Percentiles rank a stretch among this genome's conserved stretches.
These are phyloP conservation scores for Globisporangium lucens DNA, from an alignment of 352 stramenopile species.

Conservation along the genomic window DNA sequence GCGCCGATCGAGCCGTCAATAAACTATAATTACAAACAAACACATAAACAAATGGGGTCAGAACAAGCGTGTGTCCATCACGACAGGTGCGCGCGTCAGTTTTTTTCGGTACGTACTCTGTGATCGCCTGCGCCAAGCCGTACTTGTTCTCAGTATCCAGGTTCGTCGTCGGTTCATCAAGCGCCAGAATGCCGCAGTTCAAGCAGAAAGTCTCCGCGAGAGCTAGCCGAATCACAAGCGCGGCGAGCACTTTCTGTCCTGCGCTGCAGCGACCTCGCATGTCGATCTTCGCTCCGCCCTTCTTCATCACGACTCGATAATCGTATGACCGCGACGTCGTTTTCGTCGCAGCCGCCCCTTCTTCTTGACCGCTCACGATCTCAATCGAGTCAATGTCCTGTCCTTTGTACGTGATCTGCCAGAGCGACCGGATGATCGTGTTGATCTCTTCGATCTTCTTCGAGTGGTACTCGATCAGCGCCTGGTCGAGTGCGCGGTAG, in stretches of 20 bases:
- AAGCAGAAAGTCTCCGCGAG: slow-evolving; percentile 99
- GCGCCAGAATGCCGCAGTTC: slow-evolving; percentile 97
- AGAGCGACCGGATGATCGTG: slow-evolving; percentile 97
- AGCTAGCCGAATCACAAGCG: slow-evolving; percentile 97
- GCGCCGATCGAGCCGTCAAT: slow-evolving; percentile 90
- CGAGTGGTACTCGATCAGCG: slow-evolving; percentile 96
- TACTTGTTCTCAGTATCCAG: slow-evolving; percentile 97
- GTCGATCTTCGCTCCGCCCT: slow-evolving; percentile 93
- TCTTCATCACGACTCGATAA: slow-evolving; percentile 99
- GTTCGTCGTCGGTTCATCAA: slow-evolving; percentile 99
- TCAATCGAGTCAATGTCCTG: slow-evolving; percentile 99
- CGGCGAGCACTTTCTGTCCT: slow-evolving; percentile 95
- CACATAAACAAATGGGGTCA: background rate
- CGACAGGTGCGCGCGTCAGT: background rate
- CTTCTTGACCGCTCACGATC: slow-evolving; percentile 93
- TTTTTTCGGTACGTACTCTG: slow-evolving; percentile 53
- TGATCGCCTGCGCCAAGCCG: slow-evolving; percentile 85
- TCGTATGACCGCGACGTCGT: slow-evolving; percentile 91
- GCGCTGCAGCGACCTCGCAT: slow-evolving; percentile 99
- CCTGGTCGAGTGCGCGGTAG: slow-evolving; percentile 94
- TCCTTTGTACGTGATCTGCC: slow-evolving; percentile 98
- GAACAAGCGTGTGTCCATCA: background rate
- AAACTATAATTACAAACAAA: slow-evolving; percentile 65
- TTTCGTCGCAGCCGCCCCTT: slow-evolving; percentile 40
- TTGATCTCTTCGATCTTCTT: slow-evolving; percentile 99